These are phyloP conservation scores for Podospora didyma DNA, from an alignment of 495 filamentous ascomycete species.

Conservation along the genomic window DNA sequence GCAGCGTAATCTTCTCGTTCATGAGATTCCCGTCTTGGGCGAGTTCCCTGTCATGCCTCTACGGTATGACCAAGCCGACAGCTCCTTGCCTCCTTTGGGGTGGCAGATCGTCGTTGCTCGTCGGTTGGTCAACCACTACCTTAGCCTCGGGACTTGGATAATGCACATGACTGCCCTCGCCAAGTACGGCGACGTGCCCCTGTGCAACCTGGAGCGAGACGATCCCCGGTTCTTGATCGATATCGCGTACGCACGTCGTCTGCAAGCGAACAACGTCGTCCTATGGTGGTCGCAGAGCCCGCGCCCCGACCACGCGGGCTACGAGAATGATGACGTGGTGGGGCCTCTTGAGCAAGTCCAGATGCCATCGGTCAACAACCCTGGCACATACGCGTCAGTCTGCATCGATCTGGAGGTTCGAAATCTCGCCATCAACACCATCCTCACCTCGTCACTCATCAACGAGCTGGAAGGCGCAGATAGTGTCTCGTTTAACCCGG, in stretches of 20 bases:
- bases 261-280: conserved; percentile 89
- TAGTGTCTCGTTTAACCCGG: conserved; percentile 74
- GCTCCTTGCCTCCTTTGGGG: conserved; percentile 81
- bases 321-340: conserved; percentile 88
- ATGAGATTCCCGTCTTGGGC: conserved; percentile 78
- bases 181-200: conserved; percentile 86
- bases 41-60: conserved; percentile 82
- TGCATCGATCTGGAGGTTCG: conserved; percentile 94
- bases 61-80: conserved; percentile 76
- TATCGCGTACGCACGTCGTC: conserved; percentile 84
- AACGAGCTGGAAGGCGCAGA: conserved; percentile 92
- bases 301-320: conserved; percentile 89
- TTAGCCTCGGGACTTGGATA: conserved; percentile 88
- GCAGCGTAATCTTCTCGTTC: conserved; percentile 70
- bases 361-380: conserved; percentile 90
- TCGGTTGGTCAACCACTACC: conserved; percentile 80
- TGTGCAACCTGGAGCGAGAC: conserved; percentile 92
- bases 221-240: conserved; percentile 94
- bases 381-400: conserved; percentile 90
- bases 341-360: conserved; percentile 82
- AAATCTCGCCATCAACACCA: conserved; percentile 96
- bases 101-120: conserved; percentile 92
- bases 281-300: conserved; percentile 95
- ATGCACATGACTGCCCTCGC: conserved; percentile 80
- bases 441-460: conserved; percentile 94